Evolutionary conservation across 2,329 filamentous ascomycete genomes (phyloP).

Genomic region (Colletotrichum higginsianum): DNA sequence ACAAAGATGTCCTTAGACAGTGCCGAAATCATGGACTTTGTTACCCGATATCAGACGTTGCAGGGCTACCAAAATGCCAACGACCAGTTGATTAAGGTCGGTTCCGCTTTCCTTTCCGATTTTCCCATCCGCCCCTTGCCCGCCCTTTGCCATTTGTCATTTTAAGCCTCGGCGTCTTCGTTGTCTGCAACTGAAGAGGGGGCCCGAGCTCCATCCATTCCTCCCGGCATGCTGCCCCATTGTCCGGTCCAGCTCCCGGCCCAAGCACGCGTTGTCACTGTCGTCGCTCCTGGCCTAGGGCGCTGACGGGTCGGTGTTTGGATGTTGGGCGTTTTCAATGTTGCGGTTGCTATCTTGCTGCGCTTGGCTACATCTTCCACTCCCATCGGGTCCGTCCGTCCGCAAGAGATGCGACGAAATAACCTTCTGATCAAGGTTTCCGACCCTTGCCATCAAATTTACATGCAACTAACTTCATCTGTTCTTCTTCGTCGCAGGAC

Average conservation of each 20-base stretch:
- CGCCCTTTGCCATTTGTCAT: conserved; percentile 8
- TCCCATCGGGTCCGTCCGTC: conserved; percentile 10
- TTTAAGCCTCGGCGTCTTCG: conserved; percentile 5
- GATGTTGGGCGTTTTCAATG: background rate
- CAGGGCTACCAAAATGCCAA: conserved; percentile 58
- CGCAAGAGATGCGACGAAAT: conserved; percentile 15
- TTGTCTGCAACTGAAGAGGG: conserved; percentile 14
- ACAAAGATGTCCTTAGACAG: conserved; percentile 47
- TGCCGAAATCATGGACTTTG: conserved; percentile 59
- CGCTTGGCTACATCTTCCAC: conserved; percentile 7
- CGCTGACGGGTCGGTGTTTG: background rate
- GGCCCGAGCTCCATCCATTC: conserved; percentile 22
- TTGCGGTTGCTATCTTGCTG: background rate
- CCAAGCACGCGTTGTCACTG: background rate
- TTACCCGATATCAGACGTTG: conserved; percentile 62
- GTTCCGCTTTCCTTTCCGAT: conserved; percentile 38
- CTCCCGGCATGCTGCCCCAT: background rate
- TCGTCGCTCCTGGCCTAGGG: background rate
- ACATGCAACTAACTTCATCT: conserved; percentile 12
- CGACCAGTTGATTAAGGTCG: conserved; percentile 64
- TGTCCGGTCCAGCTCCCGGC: background rate
- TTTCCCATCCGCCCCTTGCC: conserved; percentile 25
- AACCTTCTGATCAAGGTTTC: conserved; percentile 5
- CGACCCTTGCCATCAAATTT: conserved; percentile 13
- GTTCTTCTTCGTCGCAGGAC: conserved; percentile 54